Conservation (phyloP, 352 stramenopile genomes). For the Pythium myriotylum region DNA sequence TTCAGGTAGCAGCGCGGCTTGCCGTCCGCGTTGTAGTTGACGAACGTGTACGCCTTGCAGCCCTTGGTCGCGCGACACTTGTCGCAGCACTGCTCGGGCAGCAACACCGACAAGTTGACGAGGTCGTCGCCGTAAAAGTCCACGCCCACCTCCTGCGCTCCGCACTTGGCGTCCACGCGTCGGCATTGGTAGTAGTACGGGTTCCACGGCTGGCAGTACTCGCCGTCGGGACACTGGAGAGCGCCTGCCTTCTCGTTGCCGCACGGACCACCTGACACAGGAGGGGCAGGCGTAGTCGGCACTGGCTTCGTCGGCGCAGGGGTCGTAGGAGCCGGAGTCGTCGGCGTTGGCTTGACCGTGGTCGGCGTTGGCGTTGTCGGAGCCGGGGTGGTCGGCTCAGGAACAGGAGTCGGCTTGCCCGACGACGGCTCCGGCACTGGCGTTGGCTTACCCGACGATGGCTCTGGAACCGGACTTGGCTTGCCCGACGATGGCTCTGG, state of each 20-base stretch:
- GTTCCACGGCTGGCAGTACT: slow-evolving; percentile 56
- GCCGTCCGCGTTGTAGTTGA: slow-evolving; percentile 34
- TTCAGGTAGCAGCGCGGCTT: slow-evolving; percentile 29
- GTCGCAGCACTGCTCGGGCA: slow-evolving; percentile 40
- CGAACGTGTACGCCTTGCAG: slow-evolving; percentile 54
- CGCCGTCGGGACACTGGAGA: not conserved
- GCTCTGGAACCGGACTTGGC: too few relatives aligned
- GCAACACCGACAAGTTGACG: slow-evolving; percentile 31
- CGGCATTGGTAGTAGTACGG: slow-evolving; percentile 47
- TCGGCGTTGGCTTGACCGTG: too few relatives aligned
- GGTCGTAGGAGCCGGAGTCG: too few relatives aligned
- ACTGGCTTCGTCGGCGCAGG: too few relatives aligned
- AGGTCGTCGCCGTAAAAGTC: slow-evolving; percentile 43
- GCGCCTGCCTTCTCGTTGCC: not conserved
- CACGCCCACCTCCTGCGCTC: slow-evolving; percentile 34
- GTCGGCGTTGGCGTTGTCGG: too few relatives aligned
- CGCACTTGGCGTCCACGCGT: slow-evolving; percentile 38
- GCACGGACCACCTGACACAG: not conserved
- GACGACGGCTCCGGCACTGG: too few relatives aligned
- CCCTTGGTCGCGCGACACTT: slow-evolving; percentile 27
- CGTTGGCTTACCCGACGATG: too few relatives aligned
- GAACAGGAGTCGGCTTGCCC: slow-evolving; percentile 10
- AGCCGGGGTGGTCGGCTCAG: too few relatives aligned
- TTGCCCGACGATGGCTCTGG: too few relatives aligned
- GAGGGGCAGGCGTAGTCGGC: too few relatives aligned